phyloP scores from a whole-genome alignment of 148 eudicot species.

The Nepenthes gracilis region DNA sequence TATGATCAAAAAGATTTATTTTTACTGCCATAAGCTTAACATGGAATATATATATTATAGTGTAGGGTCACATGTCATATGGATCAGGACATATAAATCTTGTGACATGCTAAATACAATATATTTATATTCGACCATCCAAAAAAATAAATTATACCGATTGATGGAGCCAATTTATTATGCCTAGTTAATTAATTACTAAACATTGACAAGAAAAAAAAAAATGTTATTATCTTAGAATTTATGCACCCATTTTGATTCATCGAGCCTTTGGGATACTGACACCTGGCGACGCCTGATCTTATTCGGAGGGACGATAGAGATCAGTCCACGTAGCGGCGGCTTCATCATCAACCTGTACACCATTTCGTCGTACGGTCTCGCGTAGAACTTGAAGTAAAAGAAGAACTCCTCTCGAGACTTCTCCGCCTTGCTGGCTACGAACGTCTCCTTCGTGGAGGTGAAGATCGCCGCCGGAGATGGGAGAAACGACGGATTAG shows the following conservation, averaged over 20 bases:
- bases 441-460: slow-evolving; percentile 19
- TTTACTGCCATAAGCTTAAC: too few species aligned
- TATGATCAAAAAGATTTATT: too few species aligned
- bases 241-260: slow-evolving; percentile 13
- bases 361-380: slow-evolving; percentile 85
- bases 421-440: slow-evolving; percentile 33
- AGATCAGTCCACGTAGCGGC: slow-evolving; percentile 77
- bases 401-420: slow-evolving; percentile 46
- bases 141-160: too few species aligned
- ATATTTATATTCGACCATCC: too few species aligned
- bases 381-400: slow-evolving; percentile 53
- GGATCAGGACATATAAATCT: too few species aligned
- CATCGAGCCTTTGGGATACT: slow-evolving; percentile 64
- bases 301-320: slow-evolving; percentile 57
- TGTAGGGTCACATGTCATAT: too few species aligned
- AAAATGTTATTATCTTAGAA: too few species aligned
- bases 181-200: too few species aligned
- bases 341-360: slow-evolving; percentile 90
- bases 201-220: too few species aligned
- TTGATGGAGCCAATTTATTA: too few species aligned
- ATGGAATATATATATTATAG: too few species aligned
- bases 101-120: too few species aligned
- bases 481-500: slow-evolving; percentile 68
- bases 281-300: slow-evolving; percentile 46
- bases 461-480: slow-evolving; percentile 33